Conservation (phyloP, 78 protist species). For the Cavenderia fasciculata region DNA sequence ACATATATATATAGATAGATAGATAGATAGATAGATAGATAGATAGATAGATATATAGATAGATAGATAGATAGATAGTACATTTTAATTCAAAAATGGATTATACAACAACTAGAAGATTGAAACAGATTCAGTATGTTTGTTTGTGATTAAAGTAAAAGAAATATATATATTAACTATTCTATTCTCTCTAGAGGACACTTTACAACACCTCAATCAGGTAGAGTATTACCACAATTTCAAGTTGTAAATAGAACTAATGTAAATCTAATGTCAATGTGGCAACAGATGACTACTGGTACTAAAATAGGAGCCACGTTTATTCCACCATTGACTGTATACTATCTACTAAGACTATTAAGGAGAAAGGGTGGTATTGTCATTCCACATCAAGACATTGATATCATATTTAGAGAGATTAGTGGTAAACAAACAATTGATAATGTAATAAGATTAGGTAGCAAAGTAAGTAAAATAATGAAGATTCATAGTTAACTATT, state of each 20-base stretch:
- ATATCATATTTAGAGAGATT: constrained; percentile 50
- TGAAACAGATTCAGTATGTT: constrained; percentile 74
- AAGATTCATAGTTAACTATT: too few relatives aligned
- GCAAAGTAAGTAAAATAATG: constrained; percentile 14
- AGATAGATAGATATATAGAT: too few relatives aligned
- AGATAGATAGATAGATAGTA: too few relatives aligned
- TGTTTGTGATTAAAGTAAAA: not conserved
- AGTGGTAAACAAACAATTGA: constrained; percentile 55
- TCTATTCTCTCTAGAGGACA: constrained; percentile 16
- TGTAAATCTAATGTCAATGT: constrained; percentile 27
- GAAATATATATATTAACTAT: not conserved
- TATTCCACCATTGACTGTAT: constrained; percentile 59
- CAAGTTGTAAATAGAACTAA: constrained; percentile 12
- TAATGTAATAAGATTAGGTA: constrained; percentile 21
- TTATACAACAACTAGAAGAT: constrained; percentile 45
- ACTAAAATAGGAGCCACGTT: constrained; percentile 8
- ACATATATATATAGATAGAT: too few relatives aligned
- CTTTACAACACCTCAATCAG: constrained; percentile 51
- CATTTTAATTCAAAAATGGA: constrained; percentile 30
- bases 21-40: too few relatives aligned
- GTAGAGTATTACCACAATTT: constrained; percentile 35
- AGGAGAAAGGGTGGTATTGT: not conserved
- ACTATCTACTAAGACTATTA: constrained; percentile 35
- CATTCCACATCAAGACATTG: constrained; percentile 37
- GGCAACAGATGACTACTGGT: constrained; percentile 11